Base-by-base conservation (phyloP, 192 early-diverging fungal genomes). In the Obelidium mucronatum region DNA sequence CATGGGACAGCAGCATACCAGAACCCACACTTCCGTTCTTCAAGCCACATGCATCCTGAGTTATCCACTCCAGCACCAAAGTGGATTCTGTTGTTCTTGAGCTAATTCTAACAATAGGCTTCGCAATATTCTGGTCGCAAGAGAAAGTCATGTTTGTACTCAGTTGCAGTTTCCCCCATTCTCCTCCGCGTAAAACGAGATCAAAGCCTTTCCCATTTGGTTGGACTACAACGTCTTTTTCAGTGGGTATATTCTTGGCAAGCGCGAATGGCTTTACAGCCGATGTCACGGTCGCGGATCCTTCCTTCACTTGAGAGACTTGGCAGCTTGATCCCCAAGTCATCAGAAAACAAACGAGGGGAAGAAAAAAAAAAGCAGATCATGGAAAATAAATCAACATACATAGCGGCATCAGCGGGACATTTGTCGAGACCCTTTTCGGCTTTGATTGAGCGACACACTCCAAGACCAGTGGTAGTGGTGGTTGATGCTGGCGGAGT, bases 401-500 rank as follows among this genome's bases (percentile, higher is more conserved):
- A n/a, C 37, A 58, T 51, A 5, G 26, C 15, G 24, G 66, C 66
- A 30, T 67, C 66, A 17, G 48, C 28, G 17, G 66, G 0, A 39
- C 66, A 67, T 3, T 64, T 64, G 22, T 5, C 8, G 28, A 40
- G 36, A 24, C 11, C 62, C 30, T 36, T 17, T 8, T 34, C 62
- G 13, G 22, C 62, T 5, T 13, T 35, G 36, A 40, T 19, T 5
- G 62, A 24, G 55, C 55, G 8, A 36, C 69, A 72, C 15, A 72
- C 26, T 11, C 26, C 8, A 11, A 72, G 11, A 54, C 28, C 69
- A 17, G 56, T 59, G 11, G 22, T 36, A 8, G n/a, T 8, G 28
- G 37, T 30, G 28, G 69, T 59, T 19, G 52, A 40, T 24, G 69
- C 13, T 19, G 69, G 69, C 30, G 69, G 69, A 6, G 69, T 72